Percentiles rank a stretch among this genome's conserved stretches.
phyloP scores from a whole-genome alignment of 2,329 filamentous ascomycete genomes.

The Zelopaecilomyces penicillatus region DNA sequence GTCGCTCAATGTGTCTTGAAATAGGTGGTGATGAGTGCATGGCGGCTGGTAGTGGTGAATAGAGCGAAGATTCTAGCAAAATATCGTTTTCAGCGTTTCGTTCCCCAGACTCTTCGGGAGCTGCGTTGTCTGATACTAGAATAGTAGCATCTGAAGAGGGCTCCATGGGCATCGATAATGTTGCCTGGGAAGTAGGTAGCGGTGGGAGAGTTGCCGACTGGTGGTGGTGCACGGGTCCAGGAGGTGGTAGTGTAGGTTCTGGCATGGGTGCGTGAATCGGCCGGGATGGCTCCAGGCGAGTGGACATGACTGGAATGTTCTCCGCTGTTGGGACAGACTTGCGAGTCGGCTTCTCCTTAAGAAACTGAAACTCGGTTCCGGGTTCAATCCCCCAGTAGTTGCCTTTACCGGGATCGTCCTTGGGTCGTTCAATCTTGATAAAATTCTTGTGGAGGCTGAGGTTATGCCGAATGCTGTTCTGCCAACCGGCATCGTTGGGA shows the following conservation, averaged over 20 bases:
- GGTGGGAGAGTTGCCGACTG: conserved; percentile 26
- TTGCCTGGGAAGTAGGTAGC: conserved; percentile 29
- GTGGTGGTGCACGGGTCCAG: conserved; percentile 26
- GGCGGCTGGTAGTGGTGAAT: conserved; percentile 60
- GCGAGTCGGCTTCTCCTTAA: conserved; percentile 72
- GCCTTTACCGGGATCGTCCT: conserved; percentile 94
- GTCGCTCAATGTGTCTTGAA: conserved; percentile 46
- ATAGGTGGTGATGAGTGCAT: conserved; percentile 92
- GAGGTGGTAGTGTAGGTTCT: conserved; percentile 42
- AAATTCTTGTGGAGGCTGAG: conserved; percentile 95
- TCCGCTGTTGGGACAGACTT: conserved; percentile 48
- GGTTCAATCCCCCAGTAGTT: conserved; percentile 93
- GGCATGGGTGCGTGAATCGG: conserved; percentile 30
- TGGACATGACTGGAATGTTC: conserved; percentile 51
- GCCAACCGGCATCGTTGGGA: conserved; percentile 81
- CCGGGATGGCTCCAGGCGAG: conserved; percentile 44
- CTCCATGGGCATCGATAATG: conserved; percentile 41
- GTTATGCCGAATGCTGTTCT: conserved; percentile 98
- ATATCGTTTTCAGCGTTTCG: conserved; percentile 32
- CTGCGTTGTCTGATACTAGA: conserved; percentile 58
- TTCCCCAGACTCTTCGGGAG: conserved; percentile 41
- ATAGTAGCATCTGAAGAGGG: conserved; percentile 72
- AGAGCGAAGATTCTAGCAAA: conserved; percentile 43
- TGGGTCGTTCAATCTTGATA: conserved; percentile 88
- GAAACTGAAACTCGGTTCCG: conserved; percentile 82